These are phyloP conservation scores for Sambucus nigra DNA, from an alignment of 129 eudicot species.

Conservation along the genomic window DNA sequence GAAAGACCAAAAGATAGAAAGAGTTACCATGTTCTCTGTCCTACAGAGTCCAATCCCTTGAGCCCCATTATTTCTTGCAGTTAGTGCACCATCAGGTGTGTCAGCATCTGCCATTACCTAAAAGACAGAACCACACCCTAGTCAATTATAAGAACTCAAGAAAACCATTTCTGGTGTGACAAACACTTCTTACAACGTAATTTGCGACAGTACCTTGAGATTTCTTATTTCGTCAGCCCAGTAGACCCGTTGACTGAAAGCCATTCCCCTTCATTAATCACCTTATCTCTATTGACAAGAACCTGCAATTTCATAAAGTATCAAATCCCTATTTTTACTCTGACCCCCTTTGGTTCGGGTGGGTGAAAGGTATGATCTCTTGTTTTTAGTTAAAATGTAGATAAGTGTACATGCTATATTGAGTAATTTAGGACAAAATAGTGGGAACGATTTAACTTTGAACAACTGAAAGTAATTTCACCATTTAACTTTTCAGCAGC, in stretches of 20 bases:
- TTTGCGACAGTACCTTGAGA: slow-evolving; percentile 50
- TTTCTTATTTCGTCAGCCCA: slow-evolving; percentile 74
- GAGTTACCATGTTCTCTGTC: slow-evolving; percentile 91
- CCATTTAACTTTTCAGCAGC: no score
- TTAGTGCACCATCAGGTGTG: slow-evolving; percentile 87
- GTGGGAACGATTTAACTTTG: no score
- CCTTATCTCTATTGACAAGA: slow-evolving; percentile 43
- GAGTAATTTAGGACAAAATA: no score
- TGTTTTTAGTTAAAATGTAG: no score
- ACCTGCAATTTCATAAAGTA: slow-evolving; percentile 29
- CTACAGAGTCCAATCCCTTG: slow-evolving; percentile 98
- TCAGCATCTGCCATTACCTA: slow-evolving; percentile 99
- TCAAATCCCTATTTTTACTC: no score
- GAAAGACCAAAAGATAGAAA: not conserved
- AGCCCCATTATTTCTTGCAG: slow-evolving; percentile 94
- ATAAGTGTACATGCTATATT: no score
- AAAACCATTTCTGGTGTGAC: not conserved
- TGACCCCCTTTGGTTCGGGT: no score
- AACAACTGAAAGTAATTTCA: no score
- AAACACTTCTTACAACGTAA: slow-evolving; percentile 1
- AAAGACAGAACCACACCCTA: not conserved
- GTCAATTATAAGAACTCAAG: slow-evolving; percentile 2
- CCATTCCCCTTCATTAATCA: slow-evolving; percentile 91
- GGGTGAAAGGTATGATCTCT: no score
- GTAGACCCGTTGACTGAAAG: slow-evolving; percentile 92